Base-by-base conservation (phyloP, 169 alveolate genomes). In the Amoebophrya sp. region DNA sequence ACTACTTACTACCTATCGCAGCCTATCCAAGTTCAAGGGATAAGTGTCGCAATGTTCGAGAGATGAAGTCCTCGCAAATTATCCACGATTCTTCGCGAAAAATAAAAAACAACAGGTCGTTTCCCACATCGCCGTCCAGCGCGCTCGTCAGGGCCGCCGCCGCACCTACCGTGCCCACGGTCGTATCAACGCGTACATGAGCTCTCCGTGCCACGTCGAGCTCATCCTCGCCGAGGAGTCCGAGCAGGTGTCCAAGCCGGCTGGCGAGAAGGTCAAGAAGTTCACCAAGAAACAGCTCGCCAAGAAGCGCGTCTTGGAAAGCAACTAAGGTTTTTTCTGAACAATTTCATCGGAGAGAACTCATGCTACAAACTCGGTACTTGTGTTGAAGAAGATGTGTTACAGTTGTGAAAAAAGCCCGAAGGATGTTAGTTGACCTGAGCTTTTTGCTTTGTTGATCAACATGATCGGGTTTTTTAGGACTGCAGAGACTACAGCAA, bases 141-240 rank as follows among this genome's bases (percentile, higher is more conserved):
- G 98, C 95, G 99, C 99, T 32, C 96, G 96, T 77, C 96, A 96
- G 92, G 99, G 99, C 55, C 97, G 99, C 96, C 97, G 99, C 95
- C 97, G 99, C 95, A 97, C 99, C 41, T 98, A 96, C 96, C 96
- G 99, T 93, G 99, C 99, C 38, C 99, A 98, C 94, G 99, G 99
- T 88, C 97, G 99, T 94, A 98, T 98, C 95, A 97, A 95, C 55
- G 83, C 98, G n/a, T 96, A 92, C 94, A 95, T 95, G 92, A 95
- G 97, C 77, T 96, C 95, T 55, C 98, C 98, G 14, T 96, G 98
- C 94, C 97, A 96, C 93, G 94, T 96, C 93, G 97, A 96, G 92
- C 91, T 96, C 89, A 95, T 96, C 92, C 96, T 96, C 89, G 95
- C 93, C 77, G 97, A 96, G 95, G 93, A 95, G 39, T 96, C 94